phyloP scores from a whole-genome alignment of 2,329 filamentous ascomycete genomes.

The Fusarium penzigii region DNA sequence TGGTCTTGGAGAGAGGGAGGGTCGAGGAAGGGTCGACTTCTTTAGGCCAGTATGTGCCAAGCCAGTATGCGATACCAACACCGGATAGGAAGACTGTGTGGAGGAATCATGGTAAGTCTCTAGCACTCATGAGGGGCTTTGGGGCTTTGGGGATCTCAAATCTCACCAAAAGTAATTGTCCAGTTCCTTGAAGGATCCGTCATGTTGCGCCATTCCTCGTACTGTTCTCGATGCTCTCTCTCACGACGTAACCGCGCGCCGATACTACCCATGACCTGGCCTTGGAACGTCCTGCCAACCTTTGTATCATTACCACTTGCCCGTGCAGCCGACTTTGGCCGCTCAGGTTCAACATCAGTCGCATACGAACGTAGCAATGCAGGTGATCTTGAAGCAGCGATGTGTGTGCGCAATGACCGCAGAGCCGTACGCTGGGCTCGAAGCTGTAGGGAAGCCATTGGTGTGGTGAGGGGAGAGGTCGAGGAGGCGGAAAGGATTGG shows the following conservation, averaged over 20 bases:
- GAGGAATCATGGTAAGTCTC: constrained; percentile 3
- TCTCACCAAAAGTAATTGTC: constrained; percentile 56
- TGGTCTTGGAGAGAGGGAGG: constrained; percentile 54
- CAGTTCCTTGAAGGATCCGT: constrained; percentile 48
- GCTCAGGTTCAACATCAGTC: constrained; percentile 39
- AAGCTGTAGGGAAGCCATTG: constrained; percentile 38
- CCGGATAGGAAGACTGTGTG: constrained; percentile 53
- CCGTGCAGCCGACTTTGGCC: constrained; percentile 28
- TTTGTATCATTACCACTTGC: constrained; percentile 38
- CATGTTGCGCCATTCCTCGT: constrained; percentile 43
- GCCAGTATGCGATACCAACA: constrained; percentile 55
- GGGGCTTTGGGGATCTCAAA: too few species aligned
- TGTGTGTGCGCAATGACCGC: constrained; percentile 29
- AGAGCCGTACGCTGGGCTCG: constrained; percentile 34
- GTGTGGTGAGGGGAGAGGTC: not conserved
- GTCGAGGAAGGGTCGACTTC: constrained; percentile 58
- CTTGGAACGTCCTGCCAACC: constrained; percentile 50
- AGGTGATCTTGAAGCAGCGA: constrained; percentile 16
- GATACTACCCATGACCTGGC: constrained; percentile 62
- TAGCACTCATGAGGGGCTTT: not conserved
- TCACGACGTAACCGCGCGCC: constrained; percentile 56
- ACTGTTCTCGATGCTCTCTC: constrained; percentile 53
- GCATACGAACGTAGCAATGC: constrained; percentile 32
- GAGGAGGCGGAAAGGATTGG: not conserved
- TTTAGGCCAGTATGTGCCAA: constrained; percentile 57